Percentiles rank a stretch among this genome's conserved stretches.
Evolutionary conservation across 768 basidiomycete species (phyloP).

Genomic region (Macrolepiota fuliginosa): DNA sequence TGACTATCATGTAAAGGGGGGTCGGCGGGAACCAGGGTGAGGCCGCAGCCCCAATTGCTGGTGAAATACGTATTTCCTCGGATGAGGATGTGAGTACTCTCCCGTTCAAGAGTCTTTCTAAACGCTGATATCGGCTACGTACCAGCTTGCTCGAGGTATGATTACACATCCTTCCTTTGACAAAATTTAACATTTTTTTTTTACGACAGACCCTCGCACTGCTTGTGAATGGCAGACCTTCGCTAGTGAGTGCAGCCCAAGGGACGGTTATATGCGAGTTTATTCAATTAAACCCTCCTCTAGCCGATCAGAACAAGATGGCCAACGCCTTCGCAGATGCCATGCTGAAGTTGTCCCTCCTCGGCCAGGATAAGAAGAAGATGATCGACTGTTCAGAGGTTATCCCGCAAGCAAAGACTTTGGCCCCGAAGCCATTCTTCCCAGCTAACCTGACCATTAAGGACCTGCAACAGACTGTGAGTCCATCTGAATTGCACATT

Average conservation of each 20-base stretch:
- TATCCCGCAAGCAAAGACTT: conserved; percentile 30
- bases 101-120: too few relatives aligned
- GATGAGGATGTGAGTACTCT: conserved; percentile 23
- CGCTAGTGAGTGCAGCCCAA: conserved; percentile 27
- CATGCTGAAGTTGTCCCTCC: conserved; percentile 40
- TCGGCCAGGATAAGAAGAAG: conserved; percentile 36
- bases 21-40: conserved; percentile 22
- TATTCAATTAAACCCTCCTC: background rate
- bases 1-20: background rate
- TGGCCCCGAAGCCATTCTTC: background rate
- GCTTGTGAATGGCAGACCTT: conserved; percentile 48
- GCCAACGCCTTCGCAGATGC: conserved; percentile 35
- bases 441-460: background rate
- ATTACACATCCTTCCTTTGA: background rate
- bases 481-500: background rate
- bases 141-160: conserved; percentile 10
- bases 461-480: conserved; percentile 2
- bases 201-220: conserved; percentile 35
- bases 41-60: conserved; percentile 34
- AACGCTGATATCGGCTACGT: background rate
- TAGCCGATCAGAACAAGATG: conserved; percentile 33
- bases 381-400: conserved; percentile 45
- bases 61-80: conserved; percentile 44
- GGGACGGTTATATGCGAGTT: background rate
- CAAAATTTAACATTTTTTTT: conserved; percentile 12